Evolutionary conservation across 495 filamentous ascomycete genomes (phyloP).

Genomic region (Tuber melanosporum): DNA sequence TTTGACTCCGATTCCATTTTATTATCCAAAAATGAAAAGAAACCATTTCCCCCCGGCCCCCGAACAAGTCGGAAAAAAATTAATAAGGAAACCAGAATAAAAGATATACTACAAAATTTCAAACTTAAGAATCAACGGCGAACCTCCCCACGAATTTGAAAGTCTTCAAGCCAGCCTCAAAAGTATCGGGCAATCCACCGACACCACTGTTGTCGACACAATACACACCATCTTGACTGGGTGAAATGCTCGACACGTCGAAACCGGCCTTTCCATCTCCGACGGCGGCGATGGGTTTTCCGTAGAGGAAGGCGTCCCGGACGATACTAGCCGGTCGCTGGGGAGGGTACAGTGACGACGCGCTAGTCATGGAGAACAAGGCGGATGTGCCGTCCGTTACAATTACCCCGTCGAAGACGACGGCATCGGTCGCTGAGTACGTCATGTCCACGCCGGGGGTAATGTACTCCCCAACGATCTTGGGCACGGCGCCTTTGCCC

Average conservation of each 20-base stretch:
- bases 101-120: neutral
- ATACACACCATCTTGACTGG: slow-evolving; percentile 51
- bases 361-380: slow-evolving; percentile 47
- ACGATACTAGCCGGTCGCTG: slow-evolving; percentile 61
- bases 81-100: neutral
- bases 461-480: slow-evolving; percentile 60
- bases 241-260: slow-evolving; percentile 43
- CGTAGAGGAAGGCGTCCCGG: slow-evolving; percentile 60
- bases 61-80: neutral
- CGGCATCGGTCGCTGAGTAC: slow-evolving; percentile 64
- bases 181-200: slow-evolving; percentile 14
- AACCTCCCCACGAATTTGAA: slow-evolving; percentile 63
- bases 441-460: slow-evolving; percentile 57
- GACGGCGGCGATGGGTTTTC: slow-evolving; percentile 63
- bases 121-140: slow-evolving; percentile 45
- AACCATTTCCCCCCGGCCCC: neutral
- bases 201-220: slow-evolving; percentile 40
- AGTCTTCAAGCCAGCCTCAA: slow-evolving; percentile 57
- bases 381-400: slow-evolving; percentile 53
- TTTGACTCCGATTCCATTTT: neutral
- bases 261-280: slow-evolving; percentile 50
- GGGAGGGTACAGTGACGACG: slow-evolving; percentile 55
- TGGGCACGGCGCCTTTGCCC: slow-evolving; percentile 49
- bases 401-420: slow-evolving; percentile 64
- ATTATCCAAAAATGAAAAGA: neutral